Conservation (phyloP, 108 stramenopile species). For the Nitzschia palea region DNA sequence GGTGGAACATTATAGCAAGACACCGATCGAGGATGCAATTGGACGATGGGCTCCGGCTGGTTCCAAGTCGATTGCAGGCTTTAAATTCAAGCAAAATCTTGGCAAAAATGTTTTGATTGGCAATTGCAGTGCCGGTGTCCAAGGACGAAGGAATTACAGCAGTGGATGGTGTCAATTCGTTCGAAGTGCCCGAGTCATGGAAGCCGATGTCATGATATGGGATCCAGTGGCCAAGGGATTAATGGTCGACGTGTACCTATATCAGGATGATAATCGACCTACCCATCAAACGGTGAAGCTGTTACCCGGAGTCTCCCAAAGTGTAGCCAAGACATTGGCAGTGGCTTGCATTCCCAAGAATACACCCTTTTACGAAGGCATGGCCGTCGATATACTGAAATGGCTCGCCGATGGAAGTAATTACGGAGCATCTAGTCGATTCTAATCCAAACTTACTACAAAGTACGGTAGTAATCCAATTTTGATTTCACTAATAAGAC, state of each 20-base stretch:
- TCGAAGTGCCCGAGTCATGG: conserved; percentile 12
- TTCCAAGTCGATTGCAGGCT: conserved; percentile 39
- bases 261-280: conserved; percentile 24
- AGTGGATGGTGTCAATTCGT: conserved; percentile 39
- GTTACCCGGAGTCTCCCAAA: background rate
- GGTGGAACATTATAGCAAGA: conserved; percentile 39
- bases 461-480: no score
- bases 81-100: conserved; percentile 48
- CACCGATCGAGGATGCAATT: conserved; percentile 36
- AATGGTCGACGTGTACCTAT: conserved; percentile 32
- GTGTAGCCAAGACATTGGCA: conserved; percentile 22
- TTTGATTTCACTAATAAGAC: no score
- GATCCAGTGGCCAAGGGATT: conserved; percentile 26
- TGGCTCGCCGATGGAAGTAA: conserved; percentile 31
- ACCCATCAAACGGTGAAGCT: conserved; percentile 11
- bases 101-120: conserved; percentile 31
- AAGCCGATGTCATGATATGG: conserved; percentile 24
- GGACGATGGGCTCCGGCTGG: conserved; percentile 43
- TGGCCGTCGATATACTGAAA: conserved; percentile 24
- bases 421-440: conserved; percentile 20
- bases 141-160: conserved; percentile 37
- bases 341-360: conserved; percentile 32
- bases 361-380: conserved; percentile 26
- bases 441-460: no score
- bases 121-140: conserved; percentile 21